A percentile compares a stretch with the other conserved stretches of the same genome.
Conservation (phyloP, 768 basidiomycete species). For the Fibroporia radiculosa region DNA sequence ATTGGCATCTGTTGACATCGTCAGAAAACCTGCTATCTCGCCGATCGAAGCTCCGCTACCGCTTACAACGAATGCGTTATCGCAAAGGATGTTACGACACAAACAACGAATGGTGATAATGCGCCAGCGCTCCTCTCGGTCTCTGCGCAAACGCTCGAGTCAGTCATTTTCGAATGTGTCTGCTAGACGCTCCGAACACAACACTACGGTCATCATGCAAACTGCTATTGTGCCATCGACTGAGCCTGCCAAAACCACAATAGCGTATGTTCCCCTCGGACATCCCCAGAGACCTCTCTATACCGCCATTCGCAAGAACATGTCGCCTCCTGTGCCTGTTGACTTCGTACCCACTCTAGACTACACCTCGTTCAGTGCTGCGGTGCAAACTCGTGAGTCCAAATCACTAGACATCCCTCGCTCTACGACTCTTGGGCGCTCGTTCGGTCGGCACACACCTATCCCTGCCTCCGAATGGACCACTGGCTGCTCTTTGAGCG, state of each 20-base stretch:
- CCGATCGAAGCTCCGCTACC: background rate
- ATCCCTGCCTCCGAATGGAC: constrained; percentile 3
- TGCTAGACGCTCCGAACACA: constrained; percentile 5
- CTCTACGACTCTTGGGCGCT: constrained; percentile 2
- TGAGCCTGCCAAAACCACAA: background rate
- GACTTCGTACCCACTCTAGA: constrained; percentile 1
- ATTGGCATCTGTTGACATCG: background rate
- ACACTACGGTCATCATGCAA: background rate
- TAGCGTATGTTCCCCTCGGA: constrained; percentile 10
- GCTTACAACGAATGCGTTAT: background rate
- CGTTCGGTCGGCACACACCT: background rate
- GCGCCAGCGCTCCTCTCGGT: constrained; percentile 17
- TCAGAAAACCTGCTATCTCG: background rate
- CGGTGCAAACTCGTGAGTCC: constrained; percentile 7
- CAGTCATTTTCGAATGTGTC: constrained; percentile 2
- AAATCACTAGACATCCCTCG: constrained; percentile 15
- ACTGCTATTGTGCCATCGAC: background rate
- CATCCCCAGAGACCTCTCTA: constrained; percentile 20
- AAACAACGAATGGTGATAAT: constrained; percentile 15
- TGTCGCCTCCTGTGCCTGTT: constrained; percentile 11
- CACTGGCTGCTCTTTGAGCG: constrained; percentile 20
- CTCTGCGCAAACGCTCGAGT: constrained; percentile 15
- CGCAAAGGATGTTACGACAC: constrained; percentile 7
- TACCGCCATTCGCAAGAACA: constrained; percentile 21
- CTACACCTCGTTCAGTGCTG: constrained; percentile 6